Base-by-base conservation (phyloP, 2,329 filamentous ascomycete species). In the Alternaria incomplexa region DNA sequence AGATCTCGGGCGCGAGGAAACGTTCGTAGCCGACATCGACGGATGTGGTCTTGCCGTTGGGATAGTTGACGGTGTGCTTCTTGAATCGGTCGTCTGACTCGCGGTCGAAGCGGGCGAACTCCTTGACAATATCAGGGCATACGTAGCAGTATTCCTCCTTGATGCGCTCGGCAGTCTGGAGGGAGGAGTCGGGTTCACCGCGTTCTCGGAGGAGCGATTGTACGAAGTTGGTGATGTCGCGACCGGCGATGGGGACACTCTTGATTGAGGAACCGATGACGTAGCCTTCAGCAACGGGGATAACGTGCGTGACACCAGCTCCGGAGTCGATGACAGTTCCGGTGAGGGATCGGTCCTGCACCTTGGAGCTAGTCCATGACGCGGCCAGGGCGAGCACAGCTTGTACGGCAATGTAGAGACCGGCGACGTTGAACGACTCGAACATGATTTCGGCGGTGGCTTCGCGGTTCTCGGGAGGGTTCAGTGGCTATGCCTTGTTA, bases 361-460 rank as follows among this genome's bases (percentile, higher is more conserved):
- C 95, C 85, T 98, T 99, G 56, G 94, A 97, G 52, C 94, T 97
- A 26, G 96, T 99, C 96, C 96, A 99, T 9, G 96, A 98, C 20
- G 96, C 96, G 47, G 96, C 96, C 48, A 99, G 88, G 15, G 96
- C 96, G 59, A 99, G 90, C 22, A 99, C 96, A 30, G 96, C 96
- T 83, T 99, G 96, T 13, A 99, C 96, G 50, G 96, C 96, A 79
- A 99, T 99, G 83, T 99, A 99, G 69, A 99, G 90, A 83, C 96
- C 96, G 62, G 96, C 95, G 81, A 96, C 98, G 84, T 99, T 99
- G 87, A 99, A 99, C 4, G 96, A 98, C 80, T 99, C 96, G 84
- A 99, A 99, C 89, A 99, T 97, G 83, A 99, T 99, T 81, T 99
- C 96, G 81, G 96, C 96, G 25, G 96, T 98, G 81, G 97, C 97